Evolutionary conservation across 768 basidiomycete genomes (phyloP).

Genomic region (Postia placenta): DNA sequence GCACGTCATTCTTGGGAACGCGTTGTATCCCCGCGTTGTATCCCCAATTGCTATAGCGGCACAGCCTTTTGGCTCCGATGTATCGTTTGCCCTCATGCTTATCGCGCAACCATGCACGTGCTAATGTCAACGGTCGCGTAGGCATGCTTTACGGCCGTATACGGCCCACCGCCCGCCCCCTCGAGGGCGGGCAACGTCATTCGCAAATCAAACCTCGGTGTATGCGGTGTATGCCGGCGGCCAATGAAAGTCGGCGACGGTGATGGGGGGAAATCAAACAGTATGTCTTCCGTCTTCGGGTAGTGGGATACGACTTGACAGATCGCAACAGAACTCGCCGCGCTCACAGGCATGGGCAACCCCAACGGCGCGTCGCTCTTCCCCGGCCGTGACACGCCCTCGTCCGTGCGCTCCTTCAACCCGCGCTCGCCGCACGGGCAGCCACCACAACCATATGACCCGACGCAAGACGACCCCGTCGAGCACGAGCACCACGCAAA

Average conservation of each 20-base stretch:
- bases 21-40: too few relatives aligned
- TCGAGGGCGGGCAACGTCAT: constrained; percentile 45
- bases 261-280: constrained; percentile 82
- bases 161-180: constrained; percentile 75
- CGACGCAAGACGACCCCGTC: constrained; percentile 76
- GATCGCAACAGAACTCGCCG: constrained; percentile 72
- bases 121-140: constrained; percentile 25
- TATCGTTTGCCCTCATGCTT: background rate
- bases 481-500: constrained; percentile 25
- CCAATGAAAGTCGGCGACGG: constrained; percentile 96
- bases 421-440: constrained; percentile 12
- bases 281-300: constrained; percentile 36
- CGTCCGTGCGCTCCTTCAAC: constrained; percentile 27
- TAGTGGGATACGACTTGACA: constrained; percentile 2
- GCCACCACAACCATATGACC: constrained; percentile 47
- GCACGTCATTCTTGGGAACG: too few relatives aligned
- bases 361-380: constrained; percentile 48
- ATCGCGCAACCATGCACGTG: background rate
- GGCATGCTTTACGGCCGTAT: constrained; percentile 97
- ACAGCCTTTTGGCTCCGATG: too few relatives aligned
- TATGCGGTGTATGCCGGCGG: constrained; percentile 94
- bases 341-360: constrained; percentile 85
- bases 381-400: constrained; percentile 64
- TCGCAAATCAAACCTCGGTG: constrained; percentile 66
- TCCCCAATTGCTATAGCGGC: too few relatives aligned